Base-by-base conservation (phyloP, 345 rosid species). In the Melaleuca quinquenervia region DNA sequence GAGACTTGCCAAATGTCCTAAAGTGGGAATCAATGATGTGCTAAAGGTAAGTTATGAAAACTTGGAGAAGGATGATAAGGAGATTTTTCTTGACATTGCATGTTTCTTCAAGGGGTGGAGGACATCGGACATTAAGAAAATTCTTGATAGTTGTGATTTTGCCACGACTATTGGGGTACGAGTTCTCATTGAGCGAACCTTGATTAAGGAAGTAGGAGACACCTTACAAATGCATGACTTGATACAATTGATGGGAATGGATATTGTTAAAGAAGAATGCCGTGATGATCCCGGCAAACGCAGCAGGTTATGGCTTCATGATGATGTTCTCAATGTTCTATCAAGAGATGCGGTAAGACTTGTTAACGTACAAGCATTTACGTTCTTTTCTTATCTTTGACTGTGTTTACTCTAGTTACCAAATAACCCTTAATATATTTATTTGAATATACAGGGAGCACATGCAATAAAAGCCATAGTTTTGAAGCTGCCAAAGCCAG, bases 1-100 rank as follows among this genome's bases (percentile, higher is more conserved):
- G 7, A 3, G 20, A 0, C 56, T 53, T 21, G 56, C 0, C 0
- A 3, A 53, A 3, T 7, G 0, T 0, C 26, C 56, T 53, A 0
- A 20, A 10, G 0, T 20, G 21, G 11, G 21, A 9, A 53, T 53
- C 2, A 53, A 53, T 1, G 11, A 1, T 0, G 5, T 53, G 56
- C 56, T 53, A 20, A 53, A 1, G 26, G 56, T 53, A 53, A 6
- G 56, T 53, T 53, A 6, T 21, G 26, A 20, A 3, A 8, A 8
- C 7, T 8, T 53, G 5, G 11, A 20, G 0, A 20, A 20, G 0
- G 0, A 53, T 0, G 56, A 0, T 0, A 53, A 53, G 56, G 22
- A 53, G 26, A 53, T 53, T 53, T 53, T 53, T 53, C 56, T 53
- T 0, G 26, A 53, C 26, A 53, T 53, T 24, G 56, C 56, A 0